These are phyloP conservation scores for Cocos nucifera DNA, from an alignment of 176 grass and related monocot species.

Conservation along the genomic window DNA sequence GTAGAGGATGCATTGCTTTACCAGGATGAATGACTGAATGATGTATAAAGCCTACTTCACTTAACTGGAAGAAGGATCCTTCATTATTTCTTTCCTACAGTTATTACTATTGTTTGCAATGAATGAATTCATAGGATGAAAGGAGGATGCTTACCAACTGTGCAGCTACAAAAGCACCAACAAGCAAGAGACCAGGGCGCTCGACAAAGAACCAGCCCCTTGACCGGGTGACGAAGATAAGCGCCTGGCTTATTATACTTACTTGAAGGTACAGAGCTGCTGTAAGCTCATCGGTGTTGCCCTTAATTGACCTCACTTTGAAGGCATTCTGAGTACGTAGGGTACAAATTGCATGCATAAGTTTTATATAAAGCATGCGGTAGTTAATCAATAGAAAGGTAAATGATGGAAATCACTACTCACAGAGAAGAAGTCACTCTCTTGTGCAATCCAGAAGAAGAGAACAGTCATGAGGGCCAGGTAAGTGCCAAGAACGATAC, in stretches of 20 bases:
- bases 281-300: constrained; percentile 33
- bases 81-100: too few relatives aligned
- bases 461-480: constrained; percentile 63
- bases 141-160: constrained; percentile 25
- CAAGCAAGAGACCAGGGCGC: constrained; percentile 44
- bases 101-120: too few relatives aligned
- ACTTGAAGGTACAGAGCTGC: constrained; percentile 72
- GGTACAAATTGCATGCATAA: too few relatives aligned
- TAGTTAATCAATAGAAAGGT: too few relatives aligned
- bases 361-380: too few relatives aligned
- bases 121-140: not conserved
- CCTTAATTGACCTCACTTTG: constrained; percentile 34
- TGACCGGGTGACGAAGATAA: constrained; percentile 64
- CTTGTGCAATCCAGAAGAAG: constrained; percentile 48
- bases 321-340: constrained; percentile 27
- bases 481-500: constrained; percentile 80
- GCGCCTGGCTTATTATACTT: constrained; percentile 70
- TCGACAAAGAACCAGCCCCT: constrained; percentile 56
- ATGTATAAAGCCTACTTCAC: too few relatives aligned
- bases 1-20: too few relatives aligned
- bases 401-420: not conserved
- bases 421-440: constrained; percentile 64
- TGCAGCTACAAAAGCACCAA: constrained; percentile 33
- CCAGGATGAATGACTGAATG: too few relatives aligned
- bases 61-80: too few relatives aligned